Conservation (phyloP, 2,329 filamentous ascomycete genomes). For the Colletotrichum zoysiae region DNA sequence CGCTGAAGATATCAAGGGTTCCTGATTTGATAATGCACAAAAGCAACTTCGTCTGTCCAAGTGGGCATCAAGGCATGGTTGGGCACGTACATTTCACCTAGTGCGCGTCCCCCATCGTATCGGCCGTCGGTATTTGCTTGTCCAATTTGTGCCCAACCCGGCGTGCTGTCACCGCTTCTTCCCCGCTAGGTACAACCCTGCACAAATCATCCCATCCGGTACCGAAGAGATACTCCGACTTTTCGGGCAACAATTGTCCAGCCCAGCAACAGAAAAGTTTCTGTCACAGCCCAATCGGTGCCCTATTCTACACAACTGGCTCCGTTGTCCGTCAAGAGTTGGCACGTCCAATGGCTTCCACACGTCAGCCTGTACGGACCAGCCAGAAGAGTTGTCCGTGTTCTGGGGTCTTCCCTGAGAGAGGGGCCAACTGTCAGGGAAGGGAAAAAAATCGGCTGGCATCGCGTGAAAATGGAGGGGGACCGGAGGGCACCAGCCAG, state of each 20-base stretch:
- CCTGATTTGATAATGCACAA: conserved; percentile 35
- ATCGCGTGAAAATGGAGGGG: conserved; percentile 38
- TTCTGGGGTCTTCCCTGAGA: conserved; percentile 43
- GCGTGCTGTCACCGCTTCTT: conserved; percentile 49
- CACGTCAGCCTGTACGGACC: conserved; percentile 26
- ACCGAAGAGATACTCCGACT: conserved; percentile 47
- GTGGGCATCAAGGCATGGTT: conserved; percentile 45
- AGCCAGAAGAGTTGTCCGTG: conserved; percentile 33
- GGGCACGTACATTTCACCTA: conserved; percentile 40
- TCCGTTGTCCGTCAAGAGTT: conserved; percentile 31
- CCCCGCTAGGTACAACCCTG: conserved; percentile 52
- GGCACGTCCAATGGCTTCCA: conserved; percentile 38
- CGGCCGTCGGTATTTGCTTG: conserved; percentile 38
- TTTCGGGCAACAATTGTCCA: conserved; percentile 51
- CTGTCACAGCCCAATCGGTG: conserved; percentile 50
- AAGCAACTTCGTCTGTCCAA: conserved; percentile 34
- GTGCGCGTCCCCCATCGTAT: conserved; percentile 41
- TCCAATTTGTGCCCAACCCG: conserved; percentile 43
- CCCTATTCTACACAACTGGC: conserved; percentile 44
- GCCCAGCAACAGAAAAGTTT: conserved; percentile 39
- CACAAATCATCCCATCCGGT: conserved; percentile 47
- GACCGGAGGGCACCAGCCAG: conserved; percentile 35
- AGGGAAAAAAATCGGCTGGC: conserved; percentile 14
- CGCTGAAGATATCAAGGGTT: conserved; percentile 9
- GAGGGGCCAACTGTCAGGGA: conserved; percentile 40